Evolutionary conservation across 306 rosid species (phyloP).

Genomic region (Nissolia schottii): DNA sequence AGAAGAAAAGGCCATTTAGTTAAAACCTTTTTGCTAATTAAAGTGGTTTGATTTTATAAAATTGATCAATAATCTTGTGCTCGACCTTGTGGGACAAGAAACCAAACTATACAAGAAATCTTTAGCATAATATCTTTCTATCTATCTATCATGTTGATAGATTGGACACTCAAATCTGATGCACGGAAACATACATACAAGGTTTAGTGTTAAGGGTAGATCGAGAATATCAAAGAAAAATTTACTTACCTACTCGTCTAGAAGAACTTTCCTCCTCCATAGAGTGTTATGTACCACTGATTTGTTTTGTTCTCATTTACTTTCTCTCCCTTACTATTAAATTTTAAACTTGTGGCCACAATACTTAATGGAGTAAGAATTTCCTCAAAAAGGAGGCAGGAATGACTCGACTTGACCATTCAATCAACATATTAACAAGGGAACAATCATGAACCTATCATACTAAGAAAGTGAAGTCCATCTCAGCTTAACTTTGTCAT

Average conservation of each 20-base stretch:
- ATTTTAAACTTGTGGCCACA: too few relatives aligned
- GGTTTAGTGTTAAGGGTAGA: too few relatives aligned
- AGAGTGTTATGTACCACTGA: too few relatives aligned
- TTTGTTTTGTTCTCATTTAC: too few relatives aligned
- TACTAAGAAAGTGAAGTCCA: slow-evolving; percentile 5
- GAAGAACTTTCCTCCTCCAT: too few relatives aligned
- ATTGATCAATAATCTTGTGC: neutral
- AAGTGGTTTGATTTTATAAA: neutral
- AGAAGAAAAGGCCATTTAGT: neutral
- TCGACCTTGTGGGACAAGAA: neutral
- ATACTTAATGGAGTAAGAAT: too few relatives aligned
- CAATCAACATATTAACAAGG: neutral
- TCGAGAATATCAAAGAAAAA: too few relatives aligned
- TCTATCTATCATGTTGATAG: too few relatives aligned
- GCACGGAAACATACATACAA: neutral
- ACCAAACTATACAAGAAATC: neutral
- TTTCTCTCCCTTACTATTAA: too few relatives aligned
- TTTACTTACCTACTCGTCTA: too few relatives aligned
- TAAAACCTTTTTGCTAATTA: neutral
- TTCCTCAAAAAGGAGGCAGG: too few relatives aligned
- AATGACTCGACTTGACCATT: neutral
- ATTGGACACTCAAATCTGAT: neutral
- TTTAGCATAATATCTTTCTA: too few relatives aligned
- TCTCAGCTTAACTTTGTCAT: neutral
- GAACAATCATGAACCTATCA: neutral